These are phyloP conservation scores for Tremellales sp. DNA, from an alignment of 1,284 basidiomycete genomes.

Conservation along the genomic window DNA sequence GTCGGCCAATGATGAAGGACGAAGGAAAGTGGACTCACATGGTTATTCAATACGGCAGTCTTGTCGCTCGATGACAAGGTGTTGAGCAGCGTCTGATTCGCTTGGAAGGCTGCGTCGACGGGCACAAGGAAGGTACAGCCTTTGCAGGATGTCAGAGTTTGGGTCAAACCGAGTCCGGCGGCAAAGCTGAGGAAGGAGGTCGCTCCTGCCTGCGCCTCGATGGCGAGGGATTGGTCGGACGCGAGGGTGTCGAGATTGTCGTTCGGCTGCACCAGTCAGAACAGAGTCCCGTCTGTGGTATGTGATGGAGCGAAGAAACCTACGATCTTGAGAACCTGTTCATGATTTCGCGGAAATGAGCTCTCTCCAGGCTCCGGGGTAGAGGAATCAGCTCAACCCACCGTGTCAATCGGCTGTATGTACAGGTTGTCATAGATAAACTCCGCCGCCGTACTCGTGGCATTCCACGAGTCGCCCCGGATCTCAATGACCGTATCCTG, in stretches of 20 bases:
- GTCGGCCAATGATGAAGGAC: not conserved
- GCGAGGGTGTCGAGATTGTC: no score
- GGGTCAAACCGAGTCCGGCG: conserved; percentile 13
- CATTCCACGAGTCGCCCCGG: conserved; percentile 24
- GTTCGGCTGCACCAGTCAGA: conserved; percentile 12
- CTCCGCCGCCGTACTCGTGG: conserved; percentile 12
- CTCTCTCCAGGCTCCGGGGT: not conserved
- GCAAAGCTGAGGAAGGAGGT: conserved; percentile 19
- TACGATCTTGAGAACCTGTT: conserved; percentile 9
- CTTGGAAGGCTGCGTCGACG: conserved; percentile 30
- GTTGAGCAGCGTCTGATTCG: conserved; percentile 11
- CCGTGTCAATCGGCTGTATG: conserved; percentile 26
- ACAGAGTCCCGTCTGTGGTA: not conserved
- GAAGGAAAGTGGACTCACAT: conserved; percentile 16
- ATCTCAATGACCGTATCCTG: conserved; percentile 15
- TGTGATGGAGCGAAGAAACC: not conserved
- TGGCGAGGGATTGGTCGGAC: conserved; percentile 15
- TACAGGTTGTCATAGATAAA: conserved; percentile 17
- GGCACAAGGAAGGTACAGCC: conserved; percentile 46
- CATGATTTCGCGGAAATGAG: not conserved
- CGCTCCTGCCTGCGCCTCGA: conserved; percentile 19
- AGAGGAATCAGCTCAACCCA: conserved; percentile 5
- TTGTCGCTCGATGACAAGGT: conserved; percentile 5
- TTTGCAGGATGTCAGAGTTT: conserved; percentile 21
- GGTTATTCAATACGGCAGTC: conserved; percentile 30